Evolutionary conservation across 2,329 filamentous ascomycete species (phyloP).

Genomic region (Botrytis porri): DNA sequence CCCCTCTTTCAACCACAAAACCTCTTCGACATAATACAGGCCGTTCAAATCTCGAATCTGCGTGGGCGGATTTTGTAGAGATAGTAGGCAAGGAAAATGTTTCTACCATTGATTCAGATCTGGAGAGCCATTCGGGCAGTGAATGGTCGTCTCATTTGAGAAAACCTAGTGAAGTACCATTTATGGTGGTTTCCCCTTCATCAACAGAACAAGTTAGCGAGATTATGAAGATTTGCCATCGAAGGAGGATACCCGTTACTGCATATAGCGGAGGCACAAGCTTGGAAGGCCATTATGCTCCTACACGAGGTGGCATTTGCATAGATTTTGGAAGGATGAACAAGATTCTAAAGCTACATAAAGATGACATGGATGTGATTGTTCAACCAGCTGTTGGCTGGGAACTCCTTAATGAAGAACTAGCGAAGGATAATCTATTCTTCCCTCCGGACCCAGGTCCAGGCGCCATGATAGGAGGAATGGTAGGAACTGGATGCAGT

Average conservation of each 20-base stretch:
- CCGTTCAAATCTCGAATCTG: conserved; percentile 63
- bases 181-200: conserved; percentile 72
- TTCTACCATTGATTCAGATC: conserved; percentile 55
- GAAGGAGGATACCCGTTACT: conserved; percentile 76
- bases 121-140: conserved; percentile 56
- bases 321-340: conserved; percentile 87
- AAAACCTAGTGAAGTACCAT: conserved; percentile 50
- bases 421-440: conserved; percentile 73
- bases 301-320: conserved; percentile 78
- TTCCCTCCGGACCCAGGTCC: conserved; percentile 91
- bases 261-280: conserved; percentile 86
- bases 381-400: conserved; percentile 82
- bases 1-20: conserved; percentile 52
- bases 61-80: conserved; percentile 65
- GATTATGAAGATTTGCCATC: conserved; percentile 86
- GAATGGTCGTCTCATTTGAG: conserved; percentile 61
- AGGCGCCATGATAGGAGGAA: conserved; percentile 87
- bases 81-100: conserved; percentile 64
- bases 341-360: conserved; percentile 72
- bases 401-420: conserved; percentile 78
- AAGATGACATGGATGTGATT: conserved; percentile 72
- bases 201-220: conserved; percentile 80
- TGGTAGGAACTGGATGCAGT: conserved; percentile 70
- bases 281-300: conserved; percentile 83
- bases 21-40: conserved; percentile 57